phyloP scores from a whole-genome alignment of 768 basidiomycete genomes.

The Suillus placidus region DNA sequence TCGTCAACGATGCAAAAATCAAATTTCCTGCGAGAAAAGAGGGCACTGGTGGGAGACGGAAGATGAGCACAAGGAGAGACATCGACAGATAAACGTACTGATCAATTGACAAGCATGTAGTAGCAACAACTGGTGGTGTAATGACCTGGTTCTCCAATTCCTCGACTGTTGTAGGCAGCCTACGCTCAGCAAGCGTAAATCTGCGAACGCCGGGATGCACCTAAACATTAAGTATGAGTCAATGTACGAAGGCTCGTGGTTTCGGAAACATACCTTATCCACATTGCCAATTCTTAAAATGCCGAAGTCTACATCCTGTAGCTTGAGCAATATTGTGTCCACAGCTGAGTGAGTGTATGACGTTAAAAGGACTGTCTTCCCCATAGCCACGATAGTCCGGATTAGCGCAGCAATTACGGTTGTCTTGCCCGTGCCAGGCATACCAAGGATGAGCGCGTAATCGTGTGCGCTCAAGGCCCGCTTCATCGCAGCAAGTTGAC shows the following conservation, averaged over 20 bases:
- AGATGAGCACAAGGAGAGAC: slow-evolving; percentile 12
- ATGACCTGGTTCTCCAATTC: slow-evolving; percentile 83
- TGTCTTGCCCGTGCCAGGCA: slow-evolving; percentile 99
- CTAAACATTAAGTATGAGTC: slow-evolving; percentile 41
- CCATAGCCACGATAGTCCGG: slow-evolving; percentile 70
- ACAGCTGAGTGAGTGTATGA: slow-evolving; percentile 99
- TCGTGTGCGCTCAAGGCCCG: slow-evolving; percentile 81
- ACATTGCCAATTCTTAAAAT: slow-evolving; percentile 87
- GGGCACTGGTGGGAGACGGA: slow-evolving; percentile 51
- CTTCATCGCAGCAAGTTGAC: slow-evolving; percentile 71
- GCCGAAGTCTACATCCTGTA: slow-evolving; percentile 66
- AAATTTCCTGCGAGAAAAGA: slow-evolving; percentile 84
- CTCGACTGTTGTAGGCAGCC: slow-evolving; percentile 66
- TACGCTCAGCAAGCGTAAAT: slow-evolving; percentile 64
- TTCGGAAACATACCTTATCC: slow-evolving; percentile 68
- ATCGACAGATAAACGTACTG: slow-evolving; percentile 60
- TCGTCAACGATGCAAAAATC: slow-evolving; percentile 99
- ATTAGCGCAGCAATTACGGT: slow-evolving; percentile 92
- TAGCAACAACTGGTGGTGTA: slow-evolving; percentile 91
- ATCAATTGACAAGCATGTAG: slow-evolving; percentile 91
- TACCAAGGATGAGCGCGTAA: slow-evolving; percentile 91
- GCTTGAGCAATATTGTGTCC: slow-evolving; percentile 91
- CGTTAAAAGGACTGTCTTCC: slow-evolving; percentile 86
- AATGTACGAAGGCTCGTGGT: not conserved
- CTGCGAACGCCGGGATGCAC: slow-evolving; percentile 80